phyloP scores from a whole-genome alignment of 1,139 yeast genomes.

The Waltiozyma sp. region DNA sequence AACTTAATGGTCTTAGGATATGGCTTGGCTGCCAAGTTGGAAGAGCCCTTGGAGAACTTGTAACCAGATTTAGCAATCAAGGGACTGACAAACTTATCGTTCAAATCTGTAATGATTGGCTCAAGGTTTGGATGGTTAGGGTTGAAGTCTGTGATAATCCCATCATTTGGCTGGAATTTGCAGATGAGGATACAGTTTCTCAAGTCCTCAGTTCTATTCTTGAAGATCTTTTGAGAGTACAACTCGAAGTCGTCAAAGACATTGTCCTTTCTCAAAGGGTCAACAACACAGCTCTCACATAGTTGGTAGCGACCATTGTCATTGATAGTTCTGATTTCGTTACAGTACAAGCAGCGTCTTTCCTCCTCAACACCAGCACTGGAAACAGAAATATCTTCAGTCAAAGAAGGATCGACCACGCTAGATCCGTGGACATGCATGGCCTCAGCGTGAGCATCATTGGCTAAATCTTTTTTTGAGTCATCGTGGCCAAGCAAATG shows the following conservation, averaged over 20 bases:
- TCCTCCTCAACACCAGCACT: slow-evolving; percentile 4
- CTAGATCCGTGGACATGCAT: background rate
- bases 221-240: slow-evolving; percentile 10
- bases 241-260: slow-evolving; percentile 13
- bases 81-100: slow-evolving; percentile 8
- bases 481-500: slow-evolving; percentile 1
- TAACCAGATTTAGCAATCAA: slow-evolving; percentile 14
- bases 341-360: slow-evolving; percentile 15
- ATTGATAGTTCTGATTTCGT: slow-evolving; percentile 12
- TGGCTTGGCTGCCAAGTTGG: slow-evolving; percentile 13
- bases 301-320: slow-evolving; percentile 18
- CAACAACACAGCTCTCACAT: slow-evolving; percentile 16
- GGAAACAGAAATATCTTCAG: background rate
- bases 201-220: slow-evolving; percentile 9
- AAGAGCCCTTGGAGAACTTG: slow-evolving; percentile 14
- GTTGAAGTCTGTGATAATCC: slow-evolving; percentile 6
- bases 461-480: slow-evolving; percentile 1
- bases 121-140: slow-evolving; percentile 10
- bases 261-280: slow-evolving; percentile 14
- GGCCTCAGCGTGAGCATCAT: background rate
- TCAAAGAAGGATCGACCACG: background rate
- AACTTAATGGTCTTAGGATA: slow-evolving; percentile 15
- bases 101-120: slow-evolving; percentile 7
- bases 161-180: slow-evolving; percentile 8
- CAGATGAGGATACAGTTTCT: slow-evolving; percentile 13